Base-by-base conservation (phyloP, 2,329 filamentous ascomycete genomes). In the Madurella mycetomatis region DNA sequence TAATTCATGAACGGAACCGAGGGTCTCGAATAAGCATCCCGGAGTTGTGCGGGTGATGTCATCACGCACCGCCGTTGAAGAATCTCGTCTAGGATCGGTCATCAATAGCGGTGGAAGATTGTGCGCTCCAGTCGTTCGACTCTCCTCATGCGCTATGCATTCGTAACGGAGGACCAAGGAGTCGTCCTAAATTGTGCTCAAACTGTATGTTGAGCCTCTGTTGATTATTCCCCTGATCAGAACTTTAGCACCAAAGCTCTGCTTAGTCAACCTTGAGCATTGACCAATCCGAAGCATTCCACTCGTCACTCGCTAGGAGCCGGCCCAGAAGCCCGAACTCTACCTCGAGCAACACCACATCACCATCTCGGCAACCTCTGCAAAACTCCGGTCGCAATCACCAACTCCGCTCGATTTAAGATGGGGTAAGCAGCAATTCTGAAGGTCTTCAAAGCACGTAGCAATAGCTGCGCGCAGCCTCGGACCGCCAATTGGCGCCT, bases 381-480 rank as follows among this genome's bases (percentile, higher is more conserved):
- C 49, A 50, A 39, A 43, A 44, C 34, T 15, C 49, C 44, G 18
- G 44, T 41, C 34, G 31, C 44, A 47, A 19, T 13, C 41, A 44
- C 43, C 25, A 25, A 49, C 55, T 44, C 49, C 48, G 47, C 42
- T 52, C 51, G 19, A 54, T 30, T 57, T 49, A 59, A 50, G 30
- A 59, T 59, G 57, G 51, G 39, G 57, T 59, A 59, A 57, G 57
- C 51, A 55, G 17, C 45, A 17, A 49, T n/a, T 16, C 32, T 31
- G 12, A 17, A 47, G 15, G n/a, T n/a, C 18, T 18, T 18, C 25
- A 30, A 41, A 9, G 31, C 25, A 7, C 25, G 7, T 25, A 25
- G 25, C 25, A 25, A 25, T 25, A 3, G 25, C 25, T 25, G 25
- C 25, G 25, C 25, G 25, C 25, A 25, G 25, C 25, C 4, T 7